Percentiles rank a stretch among this genome's conserved stretches.
These are phyloP conservation scores for Pyronema omphalodes DNA, from an alignment of 495 filamentous ascomycete species.

Conservation along the genomic window DNA sequence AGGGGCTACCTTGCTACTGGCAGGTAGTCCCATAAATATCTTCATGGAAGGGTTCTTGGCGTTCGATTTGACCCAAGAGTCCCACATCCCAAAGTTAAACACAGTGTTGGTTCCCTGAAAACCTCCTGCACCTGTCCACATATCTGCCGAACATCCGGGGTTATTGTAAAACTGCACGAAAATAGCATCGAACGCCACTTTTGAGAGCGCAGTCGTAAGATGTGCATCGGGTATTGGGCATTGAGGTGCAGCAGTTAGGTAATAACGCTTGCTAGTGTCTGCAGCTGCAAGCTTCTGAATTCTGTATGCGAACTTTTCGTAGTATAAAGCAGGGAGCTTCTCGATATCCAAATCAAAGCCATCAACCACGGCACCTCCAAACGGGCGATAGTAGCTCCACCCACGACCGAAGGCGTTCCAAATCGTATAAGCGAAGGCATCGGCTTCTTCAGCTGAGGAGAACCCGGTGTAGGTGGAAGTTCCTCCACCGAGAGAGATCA, in stretches of 20 bases:
- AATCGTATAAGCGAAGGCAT: conserved; percentile 32
- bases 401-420: conserved; percentile 37
- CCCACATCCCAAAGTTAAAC: conserved; percentile 5
- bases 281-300: conserved; percentile 3
- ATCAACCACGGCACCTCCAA: conserved; percentile 36
- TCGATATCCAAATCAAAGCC: conserved; percentile 44
- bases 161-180: conserved; percentile 60
- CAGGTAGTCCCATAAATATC: conserved; percentile 3
- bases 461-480: conserved; percentile 36
- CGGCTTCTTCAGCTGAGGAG: conserved; percentile 34
- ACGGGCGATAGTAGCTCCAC: conserved; percentile 26
- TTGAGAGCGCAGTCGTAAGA: conserved; percentile 34
- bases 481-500: conserved; percentile 46
- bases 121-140: background rate
- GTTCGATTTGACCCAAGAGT: background rate
- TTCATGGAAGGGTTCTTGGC: background rate
- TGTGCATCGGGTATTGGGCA: conserved; percentile 35
- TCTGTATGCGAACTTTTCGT: conserved; percentile 4
- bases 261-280: conserved; percentile 14
- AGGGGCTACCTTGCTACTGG: background rate
- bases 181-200: conserved; percentile 39
- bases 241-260: conserved; percentile 37
- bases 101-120: background rate
- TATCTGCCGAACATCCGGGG: conserved; percentile 4
- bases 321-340: background rate